Base-by-base conservation (phyloP, 345 rosid species). In the Microcos paniculata region DNA sequence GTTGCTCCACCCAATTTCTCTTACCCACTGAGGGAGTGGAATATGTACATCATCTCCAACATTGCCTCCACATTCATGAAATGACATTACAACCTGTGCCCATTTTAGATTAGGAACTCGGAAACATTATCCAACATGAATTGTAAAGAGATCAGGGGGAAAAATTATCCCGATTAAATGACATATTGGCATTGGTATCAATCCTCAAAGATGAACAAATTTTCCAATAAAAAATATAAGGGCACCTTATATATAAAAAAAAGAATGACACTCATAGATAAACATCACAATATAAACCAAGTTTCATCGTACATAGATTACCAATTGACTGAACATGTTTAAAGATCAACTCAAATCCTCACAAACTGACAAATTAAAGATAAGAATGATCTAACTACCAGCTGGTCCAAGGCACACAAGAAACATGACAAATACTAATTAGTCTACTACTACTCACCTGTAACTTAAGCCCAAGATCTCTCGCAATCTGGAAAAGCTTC, bases 1-100 rank as follows among this genome's bases (percentile, higher is more conserved):
- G 83, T 96, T 92, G 80, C 75, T 94, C 79, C 85, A 82, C 74
- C 97, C 94, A 40, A 85, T 83, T 78, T 93, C 88, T 57, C 79
- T 86, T 65, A 96, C 88, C 98, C 99, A 93, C 65, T 80, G 77
- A n/a, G 99, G 99, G 72, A 94, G 85, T 49, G 91, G 97, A 80
- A 93, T 86, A 77, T 89, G 80, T 11, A 90, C 98, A 83, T 96
- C 97, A 84, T 96, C 98, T 58, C 98, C 97, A 73, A 93, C 89
- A 82, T 93, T 93, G 83, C 98, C 98, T 62, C 99, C 99, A 82
- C 98, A 94, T 82, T 94, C 97, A 62, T 96, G 97, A 80, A 96
- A 94, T 21, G 99, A 96, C 97, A 96, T 86, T 52, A 96, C 97
- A 80, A 90, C 97, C 98, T 96, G 88, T 52, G 45, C 53, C 66